Evolutionary conservation across 805 yeast genomes (phyloP), one percentile per base, ranked within the genome.

Genomic region (Candida mattraensis): DNA sequence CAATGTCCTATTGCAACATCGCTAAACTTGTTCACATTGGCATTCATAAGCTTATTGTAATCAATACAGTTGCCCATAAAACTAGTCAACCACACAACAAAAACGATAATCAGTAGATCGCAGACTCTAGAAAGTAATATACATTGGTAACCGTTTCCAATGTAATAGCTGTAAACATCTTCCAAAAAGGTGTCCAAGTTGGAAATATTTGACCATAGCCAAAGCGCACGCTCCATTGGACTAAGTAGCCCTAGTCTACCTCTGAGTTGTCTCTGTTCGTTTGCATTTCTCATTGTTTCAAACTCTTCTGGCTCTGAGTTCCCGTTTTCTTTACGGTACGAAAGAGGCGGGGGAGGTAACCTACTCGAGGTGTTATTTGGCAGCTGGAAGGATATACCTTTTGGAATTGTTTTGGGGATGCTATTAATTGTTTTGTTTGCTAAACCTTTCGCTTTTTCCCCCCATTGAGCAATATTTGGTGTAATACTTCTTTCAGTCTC

Each of bases 141-240:
- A 55, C 95, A 86, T 30, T 72, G 69, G 39, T 82, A 72, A 0
- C 99, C 99, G 55, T 82, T 86, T 3, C 94, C 95, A 18, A 83
- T 65, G 57, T 85, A 93, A 56, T 88, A 93, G 33, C 72, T 70
- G 60, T 93, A 93, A 8, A 89, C 75, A 48, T 91, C 95, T 35
- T 78, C 78, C 13, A 93, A 66, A 51, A 91, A 93, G 29, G 78
- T 74, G 63, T 93, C 99, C 58, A 93, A 71, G 58, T 93, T 93
- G 48, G 85, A 87, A 16, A 93, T 87, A 53, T 93, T 93, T 1
- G 98, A 95, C 98, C 99, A 93, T 42, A 87, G 73, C 87, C 97
- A 93, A 12, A 85, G 66, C 0, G 98, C 95, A 31, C 87, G 66
- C 54, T 89, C 96, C 40, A 68, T 67, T 1, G 85, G 76, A 33